Evolutionary conservation across 306 rosid species (phyloP).

Genomic region (Begonia loranthoides): DNA sequence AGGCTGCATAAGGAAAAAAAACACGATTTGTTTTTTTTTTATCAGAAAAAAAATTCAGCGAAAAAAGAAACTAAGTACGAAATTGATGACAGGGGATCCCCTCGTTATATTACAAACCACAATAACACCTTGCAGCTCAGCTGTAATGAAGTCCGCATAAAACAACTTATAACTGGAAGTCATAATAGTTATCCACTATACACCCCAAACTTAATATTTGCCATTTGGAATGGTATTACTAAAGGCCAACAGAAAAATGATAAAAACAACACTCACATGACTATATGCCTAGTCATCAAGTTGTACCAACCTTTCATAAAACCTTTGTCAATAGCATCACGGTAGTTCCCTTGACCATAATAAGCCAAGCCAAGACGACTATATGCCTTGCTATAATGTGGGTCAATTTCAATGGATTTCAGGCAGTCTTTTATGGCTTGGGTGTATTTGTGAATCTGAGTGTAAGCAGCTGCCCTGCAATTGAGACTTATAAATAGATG

Average conservation of each 20-base stretch:
- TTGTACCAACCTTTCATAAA: constrained; percentile 53
- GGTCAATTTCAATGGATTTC: constrained; percentile 68
- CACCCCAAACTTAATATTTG: too few relatives aligned
- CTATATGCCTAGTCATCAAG: background rate
- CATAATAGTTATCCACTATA: too few relatives aligned
- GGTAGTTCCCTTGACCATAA: constrained; percentile 74
- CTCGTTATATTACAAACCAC: too few relatives aligned
- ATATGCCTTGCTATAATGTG: constrained; percentile 86
- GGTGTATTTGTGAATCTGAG: constrained; percentile 51
- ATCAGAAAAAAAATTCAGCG: too few relatives aligned
- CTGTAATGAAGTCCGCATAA: too few relatives aligned
- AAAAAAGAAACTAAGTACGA: too few relatives aligned
- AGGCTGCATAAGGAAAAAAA: constrained; percentile 36
- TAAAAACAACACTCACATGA: background rate
- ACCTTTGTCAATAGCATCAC: constrained; percentile 64
- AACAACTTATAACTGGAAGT: too few relatives aligned
- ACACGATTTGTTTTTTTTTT: too few relatives aligned
- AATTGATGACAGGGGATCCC: too few relatives aligned
- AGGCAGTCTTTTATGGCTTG: constrained; percentile 76
- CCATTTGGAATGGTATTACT: too few relatives aligned
- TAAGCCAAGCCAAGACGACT: constrained; percentile 82
- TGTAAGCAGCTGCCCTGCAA: constrained; percentile 88
- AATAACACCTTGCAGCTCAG: too few relatives aligned
- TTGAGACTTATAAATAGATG: too few relatives aligned
- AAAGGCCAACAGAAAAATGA: background rate